Evolutionary conservation across 495 filamentous ascomycete species (phyloP).

Genomic region (Tuber umbilicatum): DNA sequence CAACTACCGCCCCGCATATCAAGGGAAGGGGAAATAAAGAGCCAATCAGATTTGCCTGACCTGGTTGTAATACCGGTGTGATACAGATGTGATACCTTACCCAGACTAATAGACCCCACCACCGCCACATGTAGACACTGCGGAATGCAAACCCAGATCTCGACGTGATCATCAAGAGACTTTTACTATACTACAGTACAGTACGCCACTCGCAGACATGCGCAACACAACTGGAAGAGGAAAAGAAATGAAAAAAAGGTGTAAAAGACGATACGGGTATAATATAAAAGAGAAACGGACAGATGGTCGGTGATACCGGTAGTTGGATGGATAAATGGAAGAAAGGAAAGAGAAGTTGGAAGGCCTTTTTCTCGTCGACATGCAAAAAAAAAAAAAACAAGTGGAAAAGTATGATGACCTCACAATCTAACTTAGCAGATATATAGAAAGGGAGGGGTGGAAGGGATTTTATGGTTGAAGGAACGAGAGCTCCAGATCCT

Average conservation of each 20-base stretch:
- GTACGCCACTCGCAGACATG: background rate
- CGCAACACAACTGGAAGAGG: background rate
- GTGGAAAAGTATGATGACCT: background rate
- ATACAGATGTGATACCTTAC: too few relatives aligned
- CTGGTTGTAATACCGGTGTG: background rate
- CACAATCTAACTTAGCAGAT: background rate
- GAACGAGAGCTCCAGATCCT: background rate
- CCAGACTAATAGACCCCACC: background rate
- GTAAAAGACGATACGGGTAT: constrained; percentile 20
- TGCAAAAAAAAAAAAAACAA: background rate
- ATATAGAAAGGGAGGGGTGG: background rate
- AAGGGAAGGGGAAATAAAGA: background rate
- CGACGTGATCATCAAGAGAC: background rate
- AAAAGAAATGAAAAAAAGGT: constrained; percentile 14
- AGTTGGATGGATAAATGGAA: background rate
- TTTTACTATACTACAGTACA: background rate
- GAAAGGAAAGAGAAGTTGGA: background rate
- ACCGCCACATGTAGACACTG: background rate
- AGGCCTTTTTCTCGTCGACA: background rate
- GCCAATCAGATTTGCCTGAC: background rate
- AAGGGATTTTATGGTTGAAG: background rate
- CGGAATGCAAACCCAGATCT: background rate
- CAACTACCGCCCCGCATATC: background rate
- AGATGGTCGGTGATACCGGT: background rate
- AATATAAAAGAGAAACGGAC: constrained; percentile 32